These are phyloP conservation scores for Butyriboletus loyo DNA, from an alignment of 768 basidiomycete species.

Conservation along the genomic window DNA sequence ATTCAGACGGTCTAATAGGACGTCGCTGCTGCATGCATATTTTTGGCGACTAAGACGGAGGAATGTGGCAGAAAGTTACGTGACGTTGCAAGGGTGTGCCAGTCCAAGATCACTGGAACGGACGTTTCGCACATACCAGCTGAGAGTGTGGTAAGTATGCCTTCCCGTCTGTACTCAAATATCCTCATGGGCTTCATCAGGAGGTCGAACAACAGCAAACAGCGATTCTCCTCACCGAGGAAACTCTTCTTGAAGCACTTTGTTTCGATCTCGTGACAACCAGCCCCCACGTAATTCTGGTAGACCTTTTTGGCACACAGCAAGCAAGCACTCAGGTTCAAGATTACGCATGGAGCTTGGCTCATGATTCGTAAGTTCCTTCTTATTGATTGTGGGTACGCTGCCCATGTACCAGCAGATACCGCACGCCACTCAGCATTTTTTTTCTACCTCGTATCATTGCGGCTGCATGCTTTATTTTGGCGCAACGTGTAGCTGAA, in stretches of 20 bases:
- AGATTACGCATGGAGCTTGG: slow-evolving; percentile 82
- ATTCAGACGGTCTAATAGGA: slow-evolving; percentile 45
- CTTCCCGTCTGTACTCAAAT: background rate
- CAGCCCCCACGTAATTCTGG: slow-evolving; percentile 72
- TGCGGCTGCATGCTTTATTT: slow-evolving; percentile 73
- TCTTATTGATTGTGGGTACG: background rate
- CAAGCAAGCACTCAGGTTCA: slow-evolving; percentile 49
- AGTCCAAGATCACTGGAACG: slow-evolving; percentile 58
- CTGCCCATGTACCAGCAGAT: slow-evolving; percentile 41
- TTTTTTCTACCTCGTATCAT: slow-evolving; percentile 66
- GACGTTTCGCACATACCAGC: slow-evolving; percentile 56
- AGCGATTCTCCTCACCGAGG: slow-evolving; percentile 71
- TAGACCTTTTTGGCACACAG: slow-evolving; percentile 64
- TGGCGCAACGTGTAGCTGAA: slow-evolving; percentile 70
- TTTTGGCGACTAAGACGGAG: slow-evolving; percentile 89
- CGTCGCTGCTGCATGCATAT: slow-evolving; percentile 82
- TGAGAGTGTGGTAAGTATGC: slow-evolving; percentile 58
- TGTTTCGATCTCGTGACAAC: slow-evolving; percentile 84
- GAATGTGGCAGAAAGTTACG: slow-evolving; percentile 83
- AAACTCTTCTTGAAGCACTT: slow-evolving; percentile 74
- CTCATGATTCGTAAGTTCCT: slow-evolving; percentile 75
- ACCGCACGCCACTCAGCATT: slow-evolving; percentile 76
- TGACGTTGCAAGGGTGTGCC: slow-evolving; percentile 77
- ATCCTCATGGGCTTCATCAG: slow-evolving; percentile 35
- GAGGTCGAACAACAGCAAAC: slow-evolving; percentile 72